phyloP scores from a whole-genome alignment of 495 filamentous ascomycete genomes.

The Umbilicaria muhlenbergii region DNA sequence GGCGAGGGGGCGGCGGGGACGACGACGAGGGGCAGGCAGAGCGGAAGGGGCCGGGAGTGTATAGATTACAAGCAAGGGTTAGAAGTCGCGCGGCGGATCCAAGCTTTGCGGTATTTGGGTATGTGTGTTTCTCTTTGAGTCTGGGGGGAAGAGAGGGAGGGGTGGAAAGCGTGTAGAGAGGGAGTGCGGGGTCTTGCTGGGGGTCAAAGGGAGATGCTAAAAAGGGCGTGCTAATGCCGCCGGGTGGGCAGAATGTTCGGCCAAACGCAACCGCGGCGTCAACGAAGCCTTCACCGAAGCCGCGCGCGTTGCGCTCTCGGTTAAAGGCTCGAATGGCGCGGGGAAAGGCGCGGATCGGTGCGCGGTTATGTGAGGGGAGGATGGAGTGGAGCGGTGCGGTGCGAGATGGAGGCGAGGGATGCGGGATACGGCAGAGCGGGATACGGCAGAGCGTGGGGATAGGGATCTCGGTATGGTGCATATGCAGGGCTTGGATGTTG shows the following conservation, averaged over 20 bases:
- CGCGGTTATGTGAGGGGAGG: slow-evolving; percentile 32
- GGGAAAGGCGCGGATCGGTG: slow-evolving; percentile 40
- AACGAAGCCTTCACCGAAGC: slow-evolving; percentile 98
- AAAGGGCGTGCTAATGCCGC: slow-evolving; percentile 1
- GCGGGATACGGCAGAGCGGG: too few relatives aligned
- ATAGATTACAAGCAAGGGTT: slow-evolving; percentile 89
- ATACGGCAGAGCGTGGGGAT: too few relatives aligned
- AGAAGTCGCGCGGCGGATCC: slow-evolving; percentile 79
- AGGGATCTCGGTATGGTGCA: too few relatives aligned
- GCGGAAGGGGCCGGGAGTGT: slow-evolving; percentile 43
- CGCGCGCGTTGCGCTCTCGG: slow-evolving; percentile 84
- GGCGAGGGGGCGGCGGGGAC: slow-evolving; percentile 10
- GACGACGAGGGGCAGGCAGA: slow-evolving; percentile 31
- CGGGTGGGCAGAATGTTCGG: slow-evolving; percentile 66
- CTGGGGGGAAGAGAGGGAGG: neutral
- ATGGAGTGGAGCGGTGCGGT: too few relatives aligned
- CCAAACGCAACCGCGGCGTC: slow-evolving; percentile 91
- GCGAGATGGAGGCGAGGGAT: too few relatives aligned
- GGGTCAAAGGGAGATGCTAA: too few relatives aligned
- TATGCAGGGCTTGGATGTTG: too few relatives aligned
- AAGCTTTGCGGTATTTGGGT: slow-evolving; percentile 80
- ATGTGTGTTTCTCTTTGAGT: slow-evolving; percentile 11
- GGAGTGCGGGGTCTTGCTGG: too few relatives aligned
- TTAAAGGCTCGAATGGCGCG: slow-evolving; percentile 38
- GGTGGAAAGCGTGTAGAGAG: neutral